Conservation (phyloP, 1,284 basidiomycete species). For the Ganoderma sinense region DNA sequence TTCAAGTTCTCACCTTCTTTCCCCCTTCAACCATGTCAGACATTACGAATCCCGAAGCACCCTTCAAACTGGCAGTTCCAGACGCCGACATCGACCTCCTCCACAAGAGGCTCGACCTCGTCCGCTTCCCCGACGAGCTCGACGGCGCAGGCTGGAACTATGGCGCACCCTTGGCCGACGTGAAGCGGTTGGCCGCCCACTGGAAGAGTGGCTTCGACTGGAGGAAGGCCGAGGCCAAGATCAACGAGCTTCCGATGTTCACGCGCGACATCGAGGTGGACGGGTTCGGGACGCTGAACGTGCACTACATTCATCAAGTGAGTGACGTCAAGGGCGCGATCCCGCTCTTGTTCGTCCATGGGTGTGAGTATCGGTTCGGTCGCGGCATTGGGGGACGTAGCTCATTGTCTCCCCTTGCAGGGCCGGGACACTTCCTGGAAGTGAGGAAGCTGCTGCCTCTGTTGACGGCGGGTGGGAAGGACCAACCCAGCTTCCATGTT, state of each 20-base stretch:
- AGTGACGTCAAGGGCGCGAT: conserved; percentile 45
- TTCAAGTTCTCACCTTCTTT: neutral
- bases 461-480: conserved; percentile 46
- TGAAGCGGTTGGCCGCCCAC: conserved; percentile 48
- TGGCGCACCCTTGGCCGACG: conserved; percentile 54
- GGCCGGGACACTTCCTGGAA: conserved; percentile 69
- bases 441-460: conserved; percentile 60
- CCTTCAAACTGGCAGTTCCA: conserved; percentile 52
- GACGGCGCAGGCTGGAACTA: conserved; percentile 52
- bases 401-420: conserved; percentile 38
- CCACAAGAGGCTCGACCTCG: conserved; percentile 48
- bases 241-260: conserved; percentile 12
- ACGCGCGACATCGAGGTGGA: conserved; percentile 49
- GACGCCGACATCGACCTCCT: conserved; percentile 46
- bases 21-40: neutral
- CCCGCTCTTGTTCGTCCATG: conserved; percentile 46
- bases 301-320: conserved; percentile 53
- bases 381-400: too few relatives aligned
- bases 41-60: conserved; percentile 33
- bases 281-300: conserved; percentile 48
- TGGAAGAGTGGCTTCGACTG: conserved; percentile 58
- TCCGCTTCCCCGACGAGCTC: conserved; percentile 53
- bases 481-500: conserved; percentile 60
- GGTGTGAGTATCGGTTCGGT: too few relatives aligned
- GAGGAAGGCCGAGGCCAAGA: conserved; percentile 45